Evolutionary conservation across 1,284 basidiomycete genomes (phyloP).

Genomic region (Ceratorhiza oryzae-sativae): DNA sequence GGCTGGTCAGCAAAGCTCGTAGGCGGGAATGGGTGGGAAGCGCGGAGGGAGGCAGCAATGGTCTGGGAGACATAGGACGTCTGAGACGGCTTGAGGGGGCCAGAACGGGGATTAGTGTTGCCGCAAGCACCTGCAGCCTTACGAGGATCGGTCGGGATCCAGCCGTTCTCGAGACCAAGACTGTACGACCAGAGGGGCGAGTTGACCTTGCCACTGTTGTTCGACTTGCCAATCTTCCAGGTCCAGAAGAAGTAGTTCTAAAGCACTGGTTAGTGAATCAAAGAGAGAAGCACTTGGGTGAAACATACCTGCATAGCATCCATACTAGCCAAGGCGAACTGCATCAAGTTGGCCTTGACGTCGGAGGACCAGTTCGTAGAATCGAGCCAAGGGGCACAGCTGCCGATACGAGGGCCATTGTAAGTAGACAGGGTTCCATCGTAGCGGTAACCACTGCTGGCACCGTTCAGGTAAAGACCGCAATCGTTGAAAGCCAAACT

Average conservation of each 20-base stretch:
- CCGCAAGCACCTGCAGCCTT: conserved; percentile 72
- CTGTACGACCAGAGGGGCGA: conserved; percentile 84
- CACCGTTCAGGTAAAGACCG: conserved; percentile 80
- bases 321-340: conserved; percentile 60
- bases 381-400: conserved; percentile 61
- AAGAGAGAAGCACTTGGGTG: conserved; percentile 25
- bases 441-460: conserved; percentile 62
- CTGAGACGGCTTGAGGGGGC: conserved; percentile 59
- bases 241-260: conserved; percentile 69
- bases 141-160: conserved; percentile 82
- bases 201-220: conserved; percentile 63
- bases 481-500: conserved; percentile 80
- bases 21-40: conserved; percentile 62
- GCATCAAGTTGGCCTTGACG: conserved; percentile 63
- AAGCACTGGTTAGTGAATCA: conserved; percentile 43
- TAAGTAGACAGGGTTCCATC: conserved; percentile 57
- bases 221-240: conserved; percentile 74
- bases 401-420: conserved; percentile 40
- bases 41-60: conserved; percentile 59
- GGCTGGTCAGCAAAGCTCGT: conserved; percentile 39
- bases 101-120: conserved; percentile 53
- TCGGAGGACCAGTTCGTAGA: conserved; percentile 64
- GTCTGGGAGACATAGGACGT: conserved; percentile 54
- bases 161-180: conserved; percentile 79
- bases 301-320: conserved; percentile 53